These are phyloP conservation scores for Venturia pyrina DNA, from an alignment of 2,329 filamentous ascomycete genomes.

Conservation along the genomic window DNA sequence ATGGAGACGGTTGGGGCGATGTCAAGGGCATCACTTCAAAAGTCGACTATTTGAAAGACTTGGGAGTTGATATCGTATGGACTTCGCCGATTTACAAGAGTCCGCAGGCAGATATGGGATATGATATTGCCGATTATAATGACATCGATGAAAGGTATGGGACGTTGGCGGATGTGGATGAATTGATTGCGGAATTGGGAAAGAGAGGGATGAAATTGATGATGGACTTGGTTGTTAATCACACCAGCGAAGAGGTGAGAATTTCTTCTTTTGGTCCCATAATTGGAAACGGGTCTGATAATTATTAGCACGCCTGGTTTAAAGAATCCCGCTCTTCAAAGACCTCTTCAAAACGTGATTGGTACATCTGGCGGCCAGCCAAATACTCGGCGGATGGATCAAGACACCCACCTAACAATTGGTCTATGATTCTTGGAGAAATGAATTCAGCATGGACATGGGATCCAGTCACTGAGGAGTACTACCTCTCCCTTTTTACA, in stretches of 20 bases:
- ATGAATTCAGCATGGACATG: slow-evolving; percentile 33
- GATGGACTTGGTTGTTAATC: slow-evolving; percentile 39
- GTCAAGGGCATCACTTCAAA: slow-evolving; percentile 55
- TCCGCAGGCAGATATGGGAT: slow-evolving; percentile 45
- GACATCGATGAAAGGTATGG: slow-evolving; percentile 39
- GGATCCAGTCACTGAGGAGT: slow-evolving; percentile 37
- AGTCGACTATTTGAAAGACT: slow-evolving; percentile 51
- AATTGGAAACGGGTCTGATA: not conserved
- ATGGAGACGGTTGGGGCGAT: slow-evolving; percentile 55
- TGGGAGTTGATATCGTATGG: slow-evolving; percentile 53
- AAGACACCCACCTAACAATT: slow-evolving; percentile 49
- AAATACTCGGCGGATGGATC: slow-evolving; percentile 44
- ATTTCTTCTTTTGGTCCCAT: not conserved
- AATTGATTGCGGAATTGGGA: slow-evolving; percentile 33
- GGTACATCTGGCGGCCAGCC: slow-evolving; percentile 56
- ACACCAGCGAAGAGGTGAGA: slow-evolving; percentile 29
- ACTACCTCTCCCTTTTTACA: slow-evolving; percentile 38
- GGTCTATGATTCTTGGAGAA: slow-evolving; percentile 29
- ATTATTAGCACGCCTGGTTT: slow-evolving; percentile 47
- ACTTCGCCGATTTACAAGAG: slow-evolving; percentile 40
- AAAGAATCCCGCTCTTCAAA: slow-evolving; percentile 42
- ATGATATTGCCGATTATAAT: slow-evolving; percentile 39
- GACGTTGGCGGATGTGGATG: slow-evolving; percentile 35
- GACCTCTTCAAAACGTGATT: slow-evolving; percentile 45
- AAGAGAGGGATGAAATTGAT: slow-evolving; percentile 38